These are phyloP conservation scores for Piper betle DNA, from an alignment of 164 flowering plant genomes.

Conservation along the genomic window DNA sequence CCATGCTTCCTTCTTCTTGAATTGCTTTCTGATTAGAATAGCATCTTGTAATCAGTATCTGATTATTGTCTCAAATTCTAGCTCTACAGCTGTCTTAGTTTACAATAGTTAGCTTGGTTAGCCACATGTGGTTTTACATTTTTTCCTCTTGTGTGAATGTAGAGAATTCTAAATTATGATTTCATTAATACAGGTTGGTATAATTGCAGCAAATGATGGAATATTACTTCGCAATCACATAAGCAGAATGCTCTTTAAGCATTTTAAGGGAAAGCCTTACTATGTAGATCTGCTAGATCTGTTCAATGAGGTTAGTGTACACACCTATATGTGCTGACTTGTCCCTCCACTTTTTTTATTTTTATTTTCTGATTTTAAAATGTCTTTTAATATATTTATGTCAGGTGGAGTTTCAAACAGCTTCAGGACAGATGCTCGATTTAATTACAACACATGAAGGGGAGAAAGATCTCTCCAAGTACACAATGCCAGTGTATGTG, in stretches of 20 bases:
- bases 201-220: constrained; percentile 90
- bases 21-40: no score
- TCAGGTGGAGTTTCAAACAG: constrained; percentile 93
- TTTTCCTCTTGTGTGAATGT: not conserved
- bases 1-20: no score
- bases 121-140: no score
- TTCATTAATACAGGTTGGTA: constrained; percentile 44
- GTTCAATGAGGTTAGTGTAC: constrained; percentile 70
- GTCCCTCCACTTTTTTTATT: not conserved
- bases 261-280: constrained; percentile 71
- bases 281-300: constrained; percentile 84
- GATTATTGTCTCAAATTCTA: no score
- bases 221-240: constrained; percentile 80
- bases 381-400: constrained; percentile 4
- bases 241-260: constrained; percentile 63
- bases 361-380: constrained; percentile 2
- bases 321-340: not conserved
- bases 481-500: constrained; percentile 63
- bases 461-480: constrained; percentile 76
- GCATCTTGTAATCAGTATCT: no score
- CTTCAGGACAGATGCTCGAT: constrained; percentile 96
- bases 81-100: no score
- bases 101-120: no score
- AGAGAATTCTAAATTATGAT: not conserved
- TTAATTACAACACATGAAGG: constrained; percentile 87